Evolutionary conservation across 2,329 filamentous ascomycete genomes (phyloP), one percentile per base, ranked within the genome.

Genomic region (Triangularia verruculosa): DNA sequence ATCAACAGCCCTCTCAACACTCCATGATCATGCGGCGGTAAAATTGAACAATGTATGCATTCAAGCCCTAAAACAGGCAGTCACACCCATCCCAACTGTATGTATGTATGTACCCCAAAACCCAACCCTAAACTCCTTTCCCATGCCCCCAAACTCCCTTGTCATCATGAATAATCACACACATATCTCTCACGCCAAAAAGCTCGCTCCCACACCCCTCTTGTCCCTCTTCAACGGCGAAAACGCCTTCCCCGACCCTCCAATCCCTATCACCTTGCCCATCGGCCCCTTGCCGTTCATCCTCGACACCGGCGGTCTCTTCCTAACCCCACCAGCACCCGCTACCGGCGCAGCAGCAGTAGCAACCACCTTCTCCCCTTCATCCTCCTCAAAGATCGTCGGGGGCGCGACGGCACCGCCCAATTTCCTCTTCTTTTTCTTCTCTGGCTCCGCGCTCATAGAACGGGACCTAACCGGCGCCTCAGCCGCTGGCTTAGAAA

Each of bases 391-490:
- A 69, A 94, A 92, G 5, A 95, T 73, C 2, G 86, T 90, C 11
- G 86, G 90, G 67, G 86, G 86, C 56, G 83, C 85, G 22, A 83
- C 81, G 22, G 77, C 78, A 3, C 88, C 86, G 1, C 91, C 80
- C 4, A 92, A 77, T 76, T 92, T 93, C 66, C 89, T 86, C 79
- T 89, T 93, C 81, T 89, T 92, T 73, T 86, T 88, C 75, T 81
- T 84, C 67, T 82, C 78, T 28, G 68, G 70, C 67, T 78, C 76
- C 27, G 32, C 20, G 2, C 20, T 52, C 12, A 28, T n/a, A 55
- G 71, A 68, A 20, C 30, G 60, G 60, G 24, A 71, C 69, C 61
- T 71, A 62, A 77, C 77, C 61, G 78, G 76, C 59, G 73, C 72
- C 9, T 72, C 67, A 62, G 24, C 66, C 63, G 28, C 71, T 69